Conservation (phyloP, 2,329 filamentous ascomycete species). For the Aspergillus piperis region DNA sequence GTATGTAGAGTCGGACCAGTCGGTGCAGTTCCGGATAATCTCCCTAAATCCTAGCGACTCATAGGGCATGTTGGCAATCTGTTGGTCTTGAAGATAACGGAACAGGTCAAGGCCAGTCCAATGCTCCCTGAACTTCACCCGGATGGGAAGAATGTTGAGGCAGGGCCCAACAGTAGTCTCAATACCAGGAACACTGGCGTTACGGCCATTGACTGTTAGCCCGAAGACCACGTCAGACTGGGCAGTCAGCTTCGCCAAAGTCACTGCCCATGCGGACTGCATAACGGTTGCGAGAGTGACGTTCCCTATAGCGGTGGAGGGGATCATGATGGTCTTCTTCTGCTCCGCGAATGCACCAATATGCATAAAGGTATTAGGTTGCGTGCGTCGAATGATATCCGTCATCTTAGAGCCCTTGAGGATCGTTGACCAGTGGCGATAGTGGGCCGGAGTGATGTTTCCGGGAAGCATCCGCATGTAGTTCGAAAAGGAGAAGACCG, state of each 20-base stretch:
- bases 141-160: slow-evolving; percentile 67
- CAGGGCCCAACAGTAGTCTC: slow-evolving; percentile 65
- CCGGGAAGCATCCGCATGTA: slow-evolving; percentile 47
- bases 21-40: slow-evolving; percentile 50
- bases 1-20: slow-evolving; percentile 44
- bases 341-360: slow-evolving; percentile 39
- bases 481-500: slow-evolving; percentile 48
- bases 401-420: slow-evolving; percentile 58
- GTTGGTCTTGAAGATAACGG: slow-evolving; percentile 57
- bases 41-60: slow-evolving; percentile 59
- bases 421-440: slow-evolving; percentile 63
- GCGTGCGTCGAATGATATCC: slow-evolving; percentile 36
- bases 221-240: slow-evolving; percentile 64
- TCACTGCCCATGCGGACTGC: slow-evolving; percentile 67
- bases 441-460: slow-evolving; percentile 49
- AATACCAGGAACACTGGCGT: slow-evolving; percentile 57
- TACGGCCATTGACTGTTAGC: slow-evolving; percentile 66
- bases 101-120: slow-evolving; percentile 59
- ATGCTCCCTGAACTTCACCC: slow-evolving; percentile 55
- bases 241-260: slow-evolving; percentile 57
- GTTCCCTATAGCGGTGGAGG: slow-evolving; percentile 54
- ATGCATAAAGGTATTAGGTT: slow-evolving; percentile 38
- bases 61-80: slow-evolving; percentile 57
- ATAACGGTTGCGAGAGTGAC: slow-evolving; percentile 66
- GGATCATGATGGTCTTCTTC: slow-evolving; percentile 37